Base-by-base conservation (phyloP, 169 alveolate species). In the Eimeria tenella region DNA sequence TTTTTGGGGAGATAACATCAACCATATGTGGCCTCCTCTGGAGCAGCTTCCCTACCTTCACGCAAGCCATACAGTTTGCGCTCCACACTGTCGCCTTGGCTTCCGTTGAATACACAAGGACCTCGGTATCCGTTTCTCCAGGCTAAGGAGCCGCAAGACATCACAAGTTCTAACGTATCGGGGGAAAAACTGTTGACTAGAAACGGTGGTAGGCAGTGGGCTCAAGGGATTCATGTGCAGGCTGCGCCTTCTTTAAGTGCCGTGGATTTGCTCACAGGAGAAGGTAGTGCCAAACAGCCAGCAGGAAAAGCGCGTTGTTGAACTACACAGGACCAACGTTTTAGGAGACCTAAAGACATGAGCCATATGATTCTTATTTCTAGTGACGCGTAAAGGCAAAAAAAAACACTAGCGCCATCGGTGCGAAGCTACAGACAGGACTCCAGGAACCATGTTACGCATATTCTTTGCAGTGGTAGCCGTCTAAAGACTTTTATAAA, bases 11-110 rank as follows among this genome's bases (percentile, higher is more conserved):
- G 42, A 31, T 31, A 31, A 31, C 2, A 31, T 31, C 42, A 31
- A 31, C 42, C 42, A 31, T 31, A 31, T 31, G 42, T 74, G 31
- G 50, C 50, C 9, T 58, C 77, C 42, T 83, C 25, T 31, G 63
- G 25, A 56, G 58, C 58, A 5, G 55, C 4, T 42, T 58, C 42
- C 86, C 49, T 70, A 86, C 95, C 93, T 71, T 77, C 25, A 93
- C 56, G 94, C 96, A 94, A 4, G 75, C 50, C 74, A 84, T 75
- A 70, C 92, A 63, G 11, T 70, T 82, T 31, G 93, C 92, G 86
- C 93, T 94, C 96, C 94, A 94, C 13, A 91, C 62, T 73, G 92
- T 94, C n/a, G 93, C 55, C 49, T 94, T 94, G 42, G 52, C 93
- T 23, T 94, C 95, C 50, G 71, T 63, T 70, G 63, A 86, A 89